Evolutionary conservation across 768 basidiomycete genomes (phyloP).

Genomic region (Hypholoma fasciculare): DNA sequence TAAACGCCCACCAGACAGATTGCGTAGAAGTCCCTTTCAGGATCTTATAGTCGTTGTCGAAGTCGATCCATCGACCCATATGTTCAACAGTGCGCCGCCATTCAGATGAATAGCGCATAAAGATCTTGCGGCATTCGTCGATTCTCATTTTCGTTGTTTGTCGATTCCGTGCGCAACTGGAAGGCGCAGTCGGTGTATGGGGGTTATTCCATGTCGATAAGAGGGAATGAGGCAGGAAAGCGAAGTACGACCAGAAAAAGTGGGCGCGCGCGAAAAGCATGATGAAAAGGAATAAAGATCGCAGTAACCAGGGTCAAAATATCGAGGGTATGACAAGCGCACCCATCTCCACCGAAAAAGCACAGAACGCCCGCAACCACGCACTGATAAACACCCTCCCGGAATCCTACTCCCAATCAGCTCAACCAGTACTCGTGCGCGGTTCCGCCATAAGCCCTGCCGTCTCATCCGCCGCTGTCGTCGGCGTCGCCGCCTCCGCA

Average conservation of each 20-base stretch:
- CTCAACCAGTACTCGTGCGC: no score
- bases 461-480: background rate
- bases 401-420: no score
- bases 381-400: no score
- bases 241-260: no score
- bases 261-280: no score
- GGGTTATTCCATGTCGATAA: no score
- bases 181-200: slow-evolving; percentile 27
- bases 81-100: slow-evolving; percentile 96
- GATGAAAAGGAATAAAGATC: no score
- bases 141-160: slow-evolving; percentile 89
- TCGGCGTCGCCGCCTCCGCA: background rate
- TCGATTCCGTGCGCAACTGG: slow-evolving; percentile 99
- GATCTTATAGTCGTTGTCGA: slow-evolving; percentile 99
- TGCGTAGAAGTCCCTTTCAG: slow-evolving; percentile 95
- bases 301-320: no score
- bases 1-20: slow-evolving; percentile 98
- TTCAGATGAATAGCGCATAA: slow-evolving; percentile 94
- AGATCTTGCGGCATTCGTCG: slow-evolving; percentile 92
- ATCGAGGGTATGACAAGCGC: no score
- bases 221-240: no score
- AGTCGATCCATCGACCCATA: slow-evolving; percentile 99
- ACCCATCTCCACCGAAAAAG: no score
- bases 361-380: no score
- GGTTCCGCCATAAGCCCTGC: background rate